Percentiles rank a stretch among this genome's conserved stretches.
Evolutionary conservation across 768 basidiomycete genomes (phyloP).

Genomic region (Lactarius pseudohatsudake): DNA sequence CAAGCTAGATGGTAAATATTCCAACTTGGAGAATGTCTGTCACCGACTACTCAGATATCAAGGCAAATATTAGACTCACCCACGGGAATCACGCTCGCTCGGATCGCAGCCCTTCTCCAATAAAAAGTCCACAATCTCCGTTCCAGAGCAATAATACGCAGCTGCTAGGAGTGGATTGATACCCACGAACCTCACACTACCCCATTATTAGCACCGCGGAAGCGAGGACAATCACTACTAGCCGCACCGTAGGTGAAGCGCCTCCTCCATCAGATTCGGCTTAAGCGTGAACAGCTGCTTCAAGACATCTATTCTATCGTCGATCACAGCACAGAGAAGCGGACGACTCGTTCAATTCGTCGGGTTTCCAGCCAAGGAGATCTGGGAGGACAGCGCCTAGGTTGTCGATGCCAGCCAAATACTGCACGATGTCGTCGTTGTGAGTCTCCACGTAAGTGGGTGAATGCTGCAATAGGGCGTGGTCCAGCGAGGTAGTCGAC

Average conservation of each 20-base stretch:
- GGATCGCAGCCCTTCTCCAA: conserved; percentile 48
- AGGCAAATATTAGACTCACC: conserved; percentile 38
- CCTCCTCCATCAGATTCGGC: conserved; percentile 43
- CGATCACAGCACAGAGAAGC: conserved; percentile 45
- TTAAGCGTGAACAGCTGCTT: conserved; percentile 46
- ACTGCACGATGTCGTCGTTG: conserved; percentile 44
- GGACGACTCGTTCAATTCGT: conserved; percentile 53
- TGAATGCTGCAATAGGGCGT: conserved; percentile 51
- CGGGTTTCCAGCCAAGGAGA: conserved; percentile 53
- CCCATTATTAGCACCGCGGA: conserved; percentile 6
- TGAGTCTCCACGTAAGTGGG: conserved; percentile 48
- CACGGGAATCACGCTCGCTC: conserved; percentile 43
- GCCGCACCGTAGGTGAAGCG: conserved; percentile 46
- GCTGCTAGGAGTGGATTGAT: conserved; percentile 49
- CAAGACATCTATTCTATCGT: conserved; percentile 40
- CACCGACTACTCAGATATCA: not conserved
- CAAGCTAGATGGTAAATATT: conserved; percentile 57
- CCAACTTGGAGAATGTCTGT: conserved; percentile 40
- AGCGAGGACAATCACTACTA: not conserved
- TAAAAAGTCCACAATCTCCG: conserved; percentile 49
- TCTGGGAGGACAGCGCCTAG: conserved; percentile 44
- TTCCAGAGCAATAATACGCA: conserved; percentile 34
- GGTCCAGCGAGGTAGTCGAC: conserved; percentile 50
- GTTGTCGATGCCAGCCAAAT: conserved; percentile 41
- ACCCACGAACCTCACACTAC: conserved; percentile 48